phyloP scores from a whole-genome alignment of 805 yeast genomes.

The Wickerhamiella brachini region DNA sequence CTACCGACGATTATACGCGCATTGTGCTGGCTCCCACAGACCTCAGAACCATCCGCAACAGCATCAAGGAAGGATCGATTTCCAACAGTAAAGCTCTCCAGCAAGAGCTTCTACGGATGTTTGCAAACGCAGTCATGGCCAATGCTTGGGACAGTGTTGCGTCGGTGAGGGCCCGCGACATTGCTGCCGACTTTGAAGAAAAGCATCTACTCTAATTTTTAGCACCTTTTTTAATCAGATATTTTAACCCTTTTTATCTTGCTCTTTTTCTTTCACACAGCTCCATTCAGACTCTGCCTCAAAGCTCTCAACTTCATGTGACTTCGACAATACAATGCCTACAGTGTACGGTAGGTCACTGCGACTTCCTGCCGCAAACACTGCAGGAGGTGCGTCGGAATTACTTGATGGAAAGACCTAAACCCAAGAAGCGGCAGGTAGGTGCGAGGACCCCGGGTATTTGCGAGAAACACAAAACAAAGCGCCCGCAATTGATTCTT shows the following conservation, averaged over 20 bases:
- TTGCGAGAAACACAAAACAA: too few relatives aligned
- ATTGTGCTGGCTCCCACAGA: conserved; percentile 54
- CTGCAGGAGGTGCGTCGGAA: neutral
- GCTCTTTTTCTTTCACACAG: too few relatives aligned
- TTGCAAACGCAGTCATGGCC: conserved; percentile 75
- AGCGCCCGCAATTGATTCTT: too few relatives aligned
- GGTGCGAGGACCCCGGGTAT: too few relatives aligned
- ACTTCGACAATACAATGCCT: too few relatives aligned
- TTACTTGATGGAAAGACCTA: neutral
- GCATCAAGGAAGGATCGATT: conserved; percentile 45
- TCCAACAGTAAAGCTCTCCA: conserved; percentile 40
- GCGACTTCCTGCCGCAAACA: neutral
- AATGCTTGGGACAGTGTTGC: conserved; percentile 53
- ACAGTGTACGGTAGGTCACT: neutral
- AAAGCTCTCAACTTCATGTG: neutral
- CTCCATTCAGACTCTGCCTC: too few relatives aligned
- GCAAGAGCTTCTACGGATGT: conserved; percentile 59
- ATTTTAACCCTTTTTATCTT: too few relatives aligned
- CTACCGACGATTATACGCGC: conserved; percentile 44
- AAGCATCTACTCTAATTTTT: conserved; percentile 32
- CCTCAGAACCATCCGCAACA: conserved; percentile 44
- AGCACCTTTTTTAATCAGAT: too few relatives aligned
- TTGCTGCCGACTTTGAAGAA: conserved; percentile 52
- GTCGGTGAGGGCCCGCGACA: conserved; percentile 47
- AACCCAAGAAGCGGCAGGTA: neutral